Conservation (phyloP, 139 green algal species). For the Raphidocelis subcapitata region DNA sequence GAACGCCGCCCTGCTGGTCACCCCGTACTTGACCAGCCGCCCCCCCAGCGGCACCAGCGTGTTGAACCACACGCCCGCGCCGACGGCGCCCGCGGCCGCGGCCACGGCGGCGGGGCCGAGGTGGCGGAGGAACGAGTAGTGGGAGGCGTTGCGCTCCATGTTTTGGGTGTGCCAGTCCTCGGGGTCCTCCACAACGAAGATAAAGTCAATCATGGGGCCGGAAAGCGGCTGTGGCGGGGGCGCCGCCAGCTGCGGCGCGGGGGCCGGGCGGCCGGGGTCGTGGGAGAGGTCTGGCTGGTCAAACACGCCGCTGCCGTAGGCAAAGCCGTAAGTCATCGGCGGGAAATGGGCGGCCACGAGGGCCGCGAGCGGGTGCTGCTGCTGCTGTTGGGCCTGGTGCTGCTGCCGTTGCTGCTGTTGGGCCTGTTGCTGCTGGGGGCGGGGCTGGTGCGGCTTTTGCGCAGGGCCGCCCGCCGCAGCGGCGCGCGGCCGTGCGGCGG, state of each 20-base stretch:
- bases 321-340: conserved; percentile 73
- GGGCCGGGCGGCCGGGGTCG: not conserved
- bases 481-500: conserved; percentile 1
- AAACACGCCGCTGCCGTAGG: conserved; percentile 87
- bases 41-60: conserved; percentile 58
- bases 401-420: not conserved
- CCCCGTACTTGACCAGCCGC: conserved; percentile 87
- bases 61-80: conserved; percentile 85
- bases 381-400: not conserved
- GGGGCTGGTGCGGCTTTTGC: not conserved
- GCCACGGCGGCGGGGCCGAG: conserved; percentile 51
- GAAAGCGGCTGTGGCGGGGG: no score
- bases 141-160: conserved; percentile 54
- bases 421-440: not conserved
- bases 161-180: conserved; percentile 54
- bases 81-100: conserved; percentile 25
- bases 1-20: conserved; percentile 54
- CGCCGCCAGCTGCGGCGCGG: not conserved
- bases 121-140: conserved; percentile 70
- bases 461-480: no score
- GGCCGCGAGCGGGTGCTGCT: not conserved
- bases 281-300: conserved; percentile 75
- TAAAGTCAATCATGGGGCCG: conserved; percentile 79
- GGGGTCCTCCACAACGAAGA: conserved; percentile 76
- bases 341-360: conserved; percentile 58